phyloP scores from a whole-genome alignment of 345 rosid genomes.

The Eucalyptus grandis region DNA sequence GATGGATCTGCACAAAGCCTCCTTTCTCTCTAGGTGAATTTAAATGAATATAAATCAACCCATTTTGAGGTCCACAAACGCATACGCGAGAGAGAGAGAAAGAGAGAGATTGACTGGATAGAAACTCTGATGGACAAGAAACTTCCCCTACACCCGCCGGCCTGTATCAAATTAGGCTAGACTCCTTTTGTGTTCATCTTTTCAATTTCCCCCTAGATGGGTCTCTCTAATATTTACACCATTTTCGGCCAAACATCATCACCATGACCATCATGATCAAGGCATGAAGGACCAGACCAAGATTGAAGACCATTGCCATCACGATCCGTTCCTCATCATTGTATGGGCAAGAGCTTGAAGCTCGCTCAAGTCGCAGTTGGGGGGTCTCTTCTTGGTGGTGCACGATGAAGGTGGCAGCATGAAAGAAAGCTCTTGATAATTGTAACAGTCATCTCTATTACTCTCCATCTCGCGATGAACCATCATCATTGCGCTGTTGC shows the following conservation, averaged over 20 bases:
- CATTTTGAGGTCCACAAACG: background rate
- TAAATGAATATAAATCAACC: background rate
- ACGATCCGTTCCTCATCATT: conserved; percentile 65
- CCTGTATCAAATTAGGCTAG: background rate
- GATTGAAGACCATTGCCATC: background rate
- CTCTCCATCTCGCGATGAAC: background rate
- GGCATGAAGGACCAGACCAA: background rate
- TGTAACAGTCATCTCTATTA: background rate
- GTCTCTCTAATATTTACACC: background rate
- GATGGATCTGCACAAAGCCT: background rate
- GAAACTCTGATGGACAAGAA: background rate
- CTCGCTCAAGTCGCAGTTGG: conserved; percentile 50
- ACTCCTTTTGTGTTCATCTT: background rate
- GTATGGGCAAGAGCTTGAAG: conserved; percentile 80
- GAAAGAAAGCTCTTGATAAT: conserved; percentile 11
- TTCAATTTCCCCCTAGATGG: background rate
- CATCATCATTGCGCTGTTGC: background rate
- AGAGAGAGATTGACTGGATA: background rate
- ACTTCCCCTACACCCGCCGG: background rate
- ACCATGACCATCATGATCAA: background rate
- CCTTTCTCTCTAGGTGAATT: background rate
- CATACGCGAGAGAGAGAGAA: background rate
- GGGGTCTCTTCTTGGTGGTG: conserved; percentile 27
- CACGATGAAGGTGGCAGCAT: background rate
- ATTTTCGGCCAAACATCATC: background rate